Percentiles rank a stretch among this genome's conserved stretches.
Evolutionary conservation across 2,329 filamentous ascomycete genomes (phyloP).

Genomic region (Clonostachys rosea): DNA sequence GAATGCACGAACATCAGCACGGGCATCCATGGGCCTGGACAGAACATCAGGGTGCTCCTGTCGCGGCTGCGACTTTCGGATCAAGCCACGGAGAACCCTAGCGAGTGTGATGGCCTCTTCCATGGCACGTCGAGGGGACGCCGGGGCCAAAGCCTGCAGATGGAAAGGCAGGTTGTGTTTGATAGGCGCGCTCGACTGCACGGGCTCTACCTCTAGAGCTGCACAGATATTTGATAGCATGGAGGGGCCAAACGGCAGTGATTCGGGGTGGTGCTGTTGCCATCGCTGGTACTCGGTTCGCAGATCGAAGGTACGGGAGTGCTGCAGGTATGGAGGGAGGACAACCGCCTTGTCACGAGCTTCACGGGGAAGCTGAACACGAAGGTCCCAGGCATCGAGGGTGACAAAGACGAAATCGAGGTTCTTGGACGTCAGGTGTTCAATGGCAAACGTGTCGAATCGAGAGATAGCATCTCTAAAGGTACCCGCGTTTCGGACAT

Average conservation of each 20-base stretch:
- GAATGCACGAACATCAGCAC: slow-evolving; percentile 94
- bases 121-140: slow-evolving; percentile 92
- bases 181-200: slow-evolving; percentile 95
- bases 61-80: slow-evolving; percentile 91
- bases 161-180: slow-evolving; percentile 99
- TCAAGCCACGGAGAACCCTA: slow-evolving; percentile 84
- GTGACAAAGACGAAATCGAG: slow-evolving; percentile 98
- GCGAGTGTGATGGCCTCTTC: slow-evolving; percentile 95
- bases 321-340: slow-evolving; percentile 92
- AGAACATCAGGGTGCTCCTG: slow-evolving; percentile 94
- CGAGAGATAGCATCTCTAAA: slow-evolving; percentile 96
- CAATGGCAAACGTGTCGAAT: slow-evolving; percentile 89
- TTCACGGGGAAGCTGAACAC: slow-evolving; percentile 94
- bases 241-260: slow-evolving; percentile 90
- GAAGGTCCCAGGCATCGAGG: slow-evolving; percentile 95
- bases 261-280: slow-evolving; percentile 98
- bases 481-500: slow-evolving; percentile 93
- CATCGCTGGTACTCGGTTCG: slow-evolving; percentile 97
- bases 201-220: slow-evolving; percentile 93
- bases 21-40: slow-evolving; percentile 91
- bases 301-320: slow-evolving; percentile 94
- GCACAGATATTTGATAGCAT: slow-evolving; percentile 97
- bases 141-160: slow-evolving; percentile 89
- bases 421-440: slow-evolving; percentile 86
- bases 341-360: slow-evolving; percentile 98